Base-by-base conservation (phyloP, 75 land plant species). In the Picea sitchensis region DNA sequence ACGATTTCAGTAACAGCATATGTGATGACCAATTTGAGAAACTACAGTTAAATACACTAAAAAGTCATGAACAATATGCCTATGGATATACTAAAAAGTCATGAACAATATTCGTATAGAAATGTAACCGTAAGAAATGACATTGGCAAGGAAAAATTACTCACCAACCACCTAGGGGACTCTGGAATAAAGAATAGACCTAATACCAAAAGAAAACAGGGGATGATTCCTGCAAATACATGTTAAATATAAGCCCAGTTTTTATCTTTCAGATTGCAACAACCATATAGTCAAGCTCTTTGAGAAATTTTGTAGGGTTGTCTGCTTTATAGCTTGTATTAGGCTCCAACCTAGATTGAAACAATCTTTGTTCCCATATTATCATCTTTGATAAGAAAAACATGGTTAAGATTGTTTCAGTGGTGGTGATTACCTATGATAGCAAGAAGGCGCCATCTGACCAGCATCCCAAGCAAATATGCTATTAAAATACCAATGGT, bases 141-240 rank as follows among this genome's bases (percentile, higher is more conserved):
- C 44, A 41, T 41, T 51, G 12, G 11, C 9, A 51, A 18, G 31
- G 21, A 68, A 26, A 61, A 30, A 82, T 14, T 64, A 84, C 91
- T 61, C 59, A 90, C 91, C 90, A 90, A 69, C 91, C 91, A 90
- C 47, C 91, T 88, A 23, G 90, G 91, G 62, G 90, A 88, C 81
- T 90, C 91, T 44, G 91, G 91, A 71, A 88, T 83, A 72, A 90
- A 85, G 73, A 85, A 78, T 75, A 90, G 87, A 9, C 90, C 91
- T 34, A 78, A 11, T 56, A 88, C 68, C 41, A 83, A 73, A 56
- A 85, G 58, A 58, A 78, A 3, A 61, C 82, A 82, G 8, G 91
- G 90, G 51, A 85, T 59, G 34, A 83, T 84, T 63, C 99, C 99
- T 96, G 89, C 54, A 65, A 3, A 73, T 26, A 36, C 20, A 12